phyloP scores from a whole-genome alignment of 1,284 basidiomycete genomes.

The Leccinum pallidistipes region DNA sequence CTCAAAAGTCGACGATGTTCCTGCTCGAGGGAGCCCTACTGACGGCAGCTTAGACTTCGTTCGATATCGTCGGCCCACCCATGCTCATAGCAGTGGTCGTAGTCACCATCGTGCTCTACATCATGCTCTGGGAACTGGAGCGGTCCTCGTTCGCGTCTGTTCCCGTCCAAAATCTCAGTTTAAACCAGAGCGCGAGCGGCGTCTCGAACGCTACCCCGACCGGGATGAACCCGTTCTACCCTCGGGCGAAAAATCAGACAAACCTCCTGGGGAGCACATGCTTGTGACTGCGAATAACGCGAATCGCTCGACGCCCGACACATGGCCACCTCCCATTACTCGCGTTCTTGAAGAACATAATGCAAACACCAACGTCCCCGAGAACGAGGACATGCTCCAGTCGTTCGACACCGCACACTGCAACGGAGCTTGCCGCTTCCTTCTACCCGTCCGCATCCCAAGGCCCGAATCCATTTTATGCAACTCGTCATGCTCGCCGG shows the following conservation, averaged over 20 bases:
- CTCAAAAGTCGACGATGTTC: not conserved
- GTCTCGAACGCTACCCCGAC: not conserved
- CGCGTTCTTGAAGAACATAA: constrained; percentile 12
- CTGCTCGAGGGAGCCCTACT: not conserved
- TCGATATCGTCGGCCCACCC: not conserved
- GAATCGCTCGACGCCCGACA: not conserved
- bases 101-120: not conserved
- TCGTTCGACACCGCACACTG: constrained; percentile 7
- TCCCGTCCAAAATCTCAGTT: not conserved
- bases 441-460: constrained; percentile 48
- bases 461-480: constrained; percentile 46
- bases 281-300: not conserved
- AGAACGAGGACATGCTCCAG: not conserved
- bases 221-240: not conserved
- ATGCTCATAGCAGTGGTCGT: not conserved
- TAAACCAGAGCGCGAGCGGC: not conserved
- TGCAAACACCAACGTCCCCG: not conserved
- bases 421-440: constrained; percentile 11
- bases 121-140: constrained; percentile 19
- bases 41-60: not conserved
- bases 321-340: constrained; percentile 18
- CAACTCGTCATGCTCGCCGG: constrained; percentile 45
- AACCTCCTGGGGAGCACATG: not conserved
- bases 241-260: not conserved
- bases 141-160: constrained; percentile 8